These are phyloP conservation scores for Paxillus ammoniavirescens DNA, from an alignment of 768 basidiomycete genomes.

Conservation along the genomic window DNA sequence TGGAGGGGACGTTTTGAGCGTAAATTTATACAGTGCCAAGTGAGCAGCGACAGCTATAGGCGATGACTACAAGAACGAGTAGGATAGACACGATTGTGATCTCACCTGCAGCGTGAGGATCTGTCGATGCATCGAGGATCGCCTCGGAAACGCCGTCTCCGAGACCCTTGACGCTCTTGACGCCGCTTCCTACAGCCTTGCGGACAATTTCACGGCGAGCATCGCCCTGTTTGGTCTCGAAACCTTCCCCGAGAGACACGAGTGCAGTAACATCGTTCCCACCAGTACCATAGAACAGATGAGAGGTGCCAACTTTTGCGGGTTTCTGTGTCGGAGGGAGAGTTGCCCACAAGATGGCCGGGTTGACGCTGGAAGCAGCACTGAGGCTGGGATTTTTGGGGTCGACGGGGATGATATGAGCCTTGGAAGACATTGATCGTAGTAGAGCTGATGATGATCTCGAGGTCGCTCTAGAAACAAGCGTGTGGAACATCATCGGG, in stretches of 20 bases:
- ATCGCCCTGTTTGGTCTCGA: constrained; percentile 41
- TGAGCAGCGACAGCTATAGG: constrained; percentile 71
- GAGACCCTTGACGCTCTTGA: constrained; percentile 63
- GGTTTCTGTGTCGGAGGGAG: constrained; percentile 48
- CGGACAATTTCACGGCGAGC: constrained; percentile 65
- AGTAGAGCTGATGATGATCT: constrained; percentile 21
- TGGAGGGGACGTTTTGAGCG: constrained; percentile 70
- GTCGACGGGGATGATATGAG: constrained; percentile 60
- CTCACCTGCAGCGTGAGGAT: constrained; percentile 77
- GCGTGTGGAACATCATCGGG: constrained; percentile 22
- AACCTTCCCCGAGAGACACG: constrained; percentile 58
- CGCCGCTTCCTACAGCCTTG: constrained; percentile 67
- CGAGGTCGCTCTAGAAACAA: constrained; percentile 12
- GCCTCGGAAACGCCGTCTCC: constrained; percentile 63
- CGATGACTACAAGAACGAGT: neutral
- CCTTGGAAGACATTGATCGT: constrained; percentile 51
- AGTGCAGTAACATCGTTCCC: constrained; percentile 46
- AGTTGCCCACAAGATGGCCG: constrained; percentile 52
- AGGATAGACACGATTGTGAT: neutral
- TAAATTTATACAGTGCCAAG: constrained; percentile 73
- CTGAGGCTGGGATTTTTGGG: constrained; percentile 36
- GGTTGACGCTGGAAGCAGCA: constrained; percentile 38
- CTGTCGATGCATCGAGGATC: constrained; percentile 57
- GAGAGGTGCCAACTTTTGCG: constrained; percentile 60
- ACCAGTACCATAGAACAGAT: constrained; percentile 62